Evolutionary conservation across 768 basidiomycete genomes (phyloP).

Genomic region (Pleurotus sapidus): DNA sequence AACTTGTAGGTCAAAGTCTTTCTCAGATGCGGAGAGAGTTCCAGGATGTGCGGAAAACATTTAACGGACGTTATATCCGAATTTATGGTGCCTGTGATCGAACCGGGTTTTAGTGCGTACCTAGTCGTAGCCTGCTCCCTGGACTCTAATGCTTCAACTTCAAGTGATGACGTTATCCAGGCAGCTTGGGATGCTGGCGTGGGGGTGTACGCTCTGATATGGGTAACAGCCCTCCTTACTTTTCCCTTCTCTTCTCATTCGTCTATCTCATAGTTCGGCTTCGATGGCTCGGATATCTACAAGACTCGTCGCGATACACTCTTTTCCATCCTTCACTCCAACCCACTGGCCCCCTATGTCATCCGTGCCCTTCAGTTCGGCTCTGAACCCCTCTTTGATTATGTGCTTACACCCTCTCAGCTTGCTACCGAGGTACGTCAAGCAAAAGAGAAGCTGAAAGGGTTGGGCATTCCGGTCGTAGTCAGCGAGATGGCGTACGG

Average conservation of each 20-base stretch:
- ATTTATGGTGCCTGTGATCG: conserved; percentile 47
- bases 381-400: conserved; percentile 66
- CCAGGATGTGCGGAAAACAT: conserved; percentile 52
- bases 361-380: conserved; percentile 69
- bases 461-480: conserved; percentile 62
- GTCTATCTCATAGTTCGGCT: conserved; percentile 39
- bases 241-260: neutral
- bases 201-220: conserved; percentile 72
- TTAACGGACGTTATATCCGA: conserved; percentile 67
- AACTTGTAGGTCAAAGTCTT: conserved; percentile 51
- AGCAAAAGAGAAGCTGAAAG: conserved; percentile 47
- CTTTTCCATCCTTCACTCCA: conserved; percentile 50
- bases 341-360: conserved; percentile 61
- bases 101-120: conserved; percentile 42
- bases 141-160: neutral
- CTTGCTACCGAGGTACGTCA: conserved; percentile 50
- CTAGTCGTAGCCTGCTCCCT: neutral
- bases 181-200: conserved; percentile 69
- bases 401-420: conserved; percentile 43
- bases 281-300: conserved; percentile 47
- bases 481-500: conserved; percentile 66
- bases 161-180: conserved; percentile 54
- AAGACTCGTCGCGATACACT: conserved; percentile 50
- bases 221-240: conserved; percentile 35
- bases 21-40: conserved; percentile 53